Evolutionary conservation across 2,329 filamentous ascomycete species (phyloP), one percentile per base, ranked within the genome.

Genomic region (Trichoderma aggressivum): DNA sequence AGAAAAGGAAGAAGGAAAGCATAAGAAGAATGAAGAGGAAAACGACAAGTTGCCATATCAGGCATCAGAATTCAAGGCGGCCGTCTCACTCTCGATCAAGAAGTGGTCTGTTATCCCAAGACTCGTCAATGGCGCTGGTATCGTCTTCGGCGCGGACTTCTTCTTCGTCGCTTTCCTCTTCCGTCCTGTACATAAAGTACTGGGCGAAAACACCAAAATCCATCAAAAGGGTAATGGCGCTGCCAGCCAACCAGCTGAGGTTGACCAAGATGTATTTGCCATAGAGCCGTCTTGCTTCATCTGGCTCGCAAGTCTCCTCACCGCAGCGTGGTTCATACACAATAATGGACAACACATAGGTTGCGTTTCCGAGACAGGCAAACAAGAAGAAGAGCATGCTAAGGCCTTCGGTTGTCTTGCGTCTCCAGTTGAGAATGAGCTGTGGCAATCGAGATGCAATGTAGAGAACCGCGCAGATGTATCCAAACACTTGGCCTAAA

Each of bases 361-460:
- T 98, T 74, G 97, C 81, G 80, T 99, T 99, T 2, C 96, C 96
- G 7, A 98, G 89, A 79, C 95, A 98, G 5, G 96, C 96, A 79
- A 99, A 98, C 26, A 98, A 85, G 84, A 98, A 98, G 82, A 98
- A 99, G 12, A 98, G 87, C 83, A 98, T 90, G 74, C 92, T 95
- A 24, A 99, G 91, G 4, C 96, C 96, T 70, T 98, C 94, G 1
- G 94, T 98, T 56, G 91, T 94, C 83, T 97, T 97, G 73, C 96
- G 91, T 24, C 93, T 89, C 84, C 93, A 97, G 81, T 98, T 99
- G 67, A 98, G 88, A 8, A 98, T 86, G 2, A 99, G 86, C 82
- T 99, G 96, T 0, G 96, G 96, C 7, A 98, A 82, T 10, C 96
- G 91, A 0, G 92, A 96, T 26, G 93, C 93, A 12, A 98, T 92